Evolutionary conservation across 768 basidiomycete genomes (phyloP).

Genomic region (Crucibulum laeve): DNA sequence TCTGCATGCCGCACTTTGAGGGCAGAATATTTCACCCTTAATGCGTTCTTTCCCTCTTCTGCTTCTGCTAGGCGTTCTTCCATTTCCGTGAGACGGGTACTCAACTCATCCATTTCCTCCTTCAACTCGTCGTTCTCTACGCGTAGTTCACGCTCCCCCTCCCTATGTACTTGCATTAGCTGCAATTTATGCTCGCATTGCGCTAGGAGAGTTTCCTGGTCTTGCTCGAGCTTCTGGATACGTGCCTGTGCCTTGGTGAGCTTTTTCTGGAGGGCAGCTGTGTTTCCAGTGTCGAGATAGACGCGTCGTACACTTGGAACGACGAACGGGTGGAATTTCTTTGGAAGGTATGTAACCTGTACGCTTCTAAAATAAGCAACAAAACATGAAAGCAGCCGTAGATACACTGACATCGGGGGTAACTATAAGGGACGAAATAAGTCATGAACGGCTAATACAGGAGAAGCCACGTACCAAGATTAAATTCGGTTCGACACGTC

Average conservation of each 20-base stretch:
- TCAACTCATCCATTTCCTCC: neutral
- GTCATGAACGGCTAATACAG: conserved; percentile 3
- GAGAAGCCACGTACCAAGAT: conserved; percentile 37
- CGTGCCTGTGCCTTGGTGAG: conserved; percentile 32
- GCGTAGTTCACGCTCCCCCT: conserved; percentile 14
- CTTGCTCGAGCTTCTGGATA: conserved; percentile 29
- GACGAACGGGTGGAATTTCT: conserved; percentile 45
- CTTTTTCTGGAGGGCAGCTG: conserved; percentile 21
- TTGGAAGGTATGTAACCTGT: conserved; percentile 40
- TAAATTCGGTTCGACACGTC: conserved; percentile 51
- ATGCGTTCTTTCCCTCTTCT: neutral
- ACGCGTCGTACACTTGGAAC: conserved; percentile 43
- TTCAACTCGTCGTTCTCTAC: neutral
- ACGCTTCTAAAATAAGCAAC: conserved; percentile 1
- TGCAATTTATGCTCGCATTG: conserved; percentile 37
- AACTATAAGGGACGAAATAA: conserved; percentile 11
- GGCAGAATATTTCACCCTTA: neutral
- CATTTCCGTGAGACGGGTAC: neutral
- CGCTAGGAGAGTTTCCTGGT: conserved; percentile 38
- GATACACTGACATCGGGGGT: conserved; percentile 20
- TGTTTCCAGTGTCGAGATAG: conserved; percentile 35
- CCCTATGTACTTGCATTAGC: conserved; percentile 25
- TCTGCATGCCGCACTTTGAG: neutral
- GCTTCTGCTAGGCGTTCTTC: neutral
- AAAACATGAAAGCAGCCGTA: neutral